These are phyloP conservation scores for Venustampulla echinocandica DNA, from an alignment of 495 filamentous ascomycete genomes.

Conservation along the genomic window DNA sequence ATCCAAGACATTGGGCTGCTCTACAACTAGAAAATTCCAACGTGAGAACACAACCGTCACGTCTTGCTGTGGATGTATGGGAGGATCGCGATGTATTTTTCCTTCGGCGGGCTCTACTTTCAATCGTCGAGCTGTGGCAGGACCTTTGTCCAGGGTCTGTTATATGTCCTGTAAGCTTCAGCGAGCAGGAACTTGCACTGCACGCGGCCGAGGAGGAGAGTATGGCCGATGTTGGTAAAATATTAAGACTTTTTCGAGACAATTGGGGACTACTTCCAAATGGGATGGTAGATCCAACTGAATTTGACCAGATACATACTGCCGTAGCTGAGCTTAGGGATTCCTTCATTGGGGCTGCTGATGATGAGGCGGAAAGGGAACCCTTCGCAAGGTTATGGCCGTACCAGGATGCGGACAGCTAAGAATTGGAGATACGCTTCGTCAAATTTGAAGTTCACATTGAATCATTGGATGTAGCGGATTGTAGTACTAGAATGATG, in stretches of 20 bases:
- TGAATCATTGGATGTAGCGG: too few relatives aligned
- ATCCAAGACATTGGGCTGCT: conserved; percentile 26
- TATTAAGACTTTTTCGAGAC: conserved; percentile 14
- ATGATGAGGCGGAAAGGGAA: conserved; percentile 23
- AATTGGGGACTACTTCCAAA: conserved; percentile 14
- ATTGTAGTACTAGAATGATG: too few relatives aligned
- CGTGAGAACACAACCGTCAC: conserved; percentile 10
- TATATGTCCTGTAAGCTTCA: conserved; percentile 30
- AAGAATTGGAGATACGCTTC: too few relatives aligned
- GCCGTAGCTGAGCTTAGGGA: conserved; percentile 21
- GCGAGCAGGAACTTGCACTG: conserved; percentile 22
- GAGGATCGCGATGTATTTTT: conserved; percentile 28
- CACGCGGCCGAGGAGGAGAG: conserved; percentile 25
- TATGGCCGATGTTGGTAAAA: conserved; percentile 5
- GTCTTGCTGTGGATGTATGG: conserved; percentile 18
- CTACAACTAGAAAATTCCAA: conserved; percentile 17
- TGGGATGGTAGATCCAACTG: conserved; percentile 10
- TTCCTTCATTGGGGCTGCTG: conserved; percentile 22
- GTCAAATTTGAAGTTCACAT: too few relatives aligned
- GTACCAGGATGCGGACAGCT: conserved; percentile 26
- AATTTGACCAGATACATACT: conserved; percentile 12
- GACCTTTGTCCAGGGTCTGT: conserved; percentile 19
- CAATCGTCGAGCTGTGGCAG: conserved; percentile 22
- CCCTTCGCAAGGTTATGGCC: conserved; percentile 28
- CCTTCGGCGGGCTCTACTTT: conserved; percentile 27